Base-by-base conservation (phyloP, 345 rosid species). In the Eucalyptus lansdowneana region DNA sequence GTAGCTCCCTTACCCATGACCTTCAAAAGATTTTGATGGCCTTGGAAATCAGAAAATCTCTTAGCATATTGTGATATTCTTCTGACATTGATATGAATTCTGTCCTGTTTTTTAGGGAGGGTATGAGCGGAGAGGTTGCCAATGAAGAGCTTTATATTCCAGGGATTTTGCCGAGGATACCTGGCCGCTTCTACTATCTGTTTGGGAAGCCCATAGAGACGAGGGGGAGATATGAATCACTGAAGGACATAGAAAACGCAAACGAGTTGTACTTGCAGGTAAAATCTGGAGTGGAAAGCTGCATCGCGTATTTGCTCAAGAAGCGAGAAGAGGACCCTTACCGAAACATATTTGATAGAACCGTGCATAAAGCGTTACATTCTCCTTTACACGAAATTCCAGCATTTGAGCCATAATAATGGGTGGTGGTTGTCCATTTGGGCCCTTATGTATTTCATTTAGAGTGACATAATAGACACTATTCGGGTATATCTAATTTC, bases 301-400 rank as follows among this genome's bases (percentile, higher is more conserved):
- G 90, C 76, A 91, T 96, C 19, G 92, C 89, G 13, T 97, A 95
- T 92, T 93, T 97, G 94, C 93, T 96, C 92, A 93, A 95, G 94
- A 96, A 95, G 93, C 87, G 98, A 87, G 94, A 95, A 90, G 93
- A 93, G 90, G 99, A 97, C 90, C 99, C 98, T 25, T 96, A 93
- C 86, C 92, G 99, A 92, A 93, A 86, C 37, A 86, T 97, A n/a
- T 10, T 95, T 19, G 96, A 97, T 87, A 94, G 98, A 91, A 76
- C 91, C 54, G 45, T 90, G 25, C 93, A 95, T 86, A 91, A 91
- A 27, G 91, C 92, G 16, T 60, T 94, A 1, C 87, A 93, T 88
- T 76, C 93, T 91, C 91, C 96, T 22, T 80, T 50, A 54, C 86
- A 42, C 49, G 94, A 95, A 72, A 93, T 94, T 92, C 98, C 99